Percentiles rank a stretch among this genome's conserved stretches.
phyloP scores from a whole-genome alignment of 2,329 filamentous ascomycete species.

The Penicillium oxalicum region DNA sequence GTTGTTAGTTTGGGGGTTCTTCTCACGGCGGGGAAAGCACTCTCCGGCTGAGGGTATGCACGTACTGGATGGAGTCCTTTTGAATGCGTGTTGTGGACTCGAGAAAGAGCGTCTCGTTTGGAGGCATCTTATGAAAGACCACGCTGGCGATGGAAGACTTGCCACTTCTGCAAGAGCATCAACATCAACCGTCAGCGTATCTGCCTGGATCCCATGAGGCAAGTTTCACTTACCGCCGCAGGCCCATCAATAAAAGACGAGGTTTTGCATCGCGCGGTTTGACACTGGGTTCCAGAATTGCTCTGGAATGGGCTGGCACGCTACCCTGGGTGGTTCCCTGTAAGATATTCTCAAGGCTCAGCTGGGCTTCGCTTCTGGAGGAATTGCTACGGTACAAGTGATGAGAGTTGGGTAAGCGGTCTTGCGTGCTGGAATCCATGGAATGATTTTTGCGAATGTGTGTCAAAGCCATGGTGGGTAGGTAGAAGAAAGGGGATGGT shows the following conservation, averaged over 20 bases:
- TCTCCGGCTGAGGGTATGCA: slow-evolving; percentile 10
- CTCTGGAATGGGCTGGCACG: slow-evolving; percentile 23
- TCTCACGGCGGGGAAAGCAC: not conserved
- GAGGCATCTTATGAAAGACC: slow-evolving; percentile 97
- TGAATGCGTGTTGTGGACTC: slow-evolving; percentile 93
- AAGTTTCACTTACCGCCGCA: slow-evolving; percentile 64
- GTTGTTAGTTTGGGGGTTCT: not conserved
- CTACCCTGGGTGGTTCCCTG: slow-evolving; percentile 27
- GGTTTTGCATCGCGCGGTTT: slow-evolving; percentile 63
- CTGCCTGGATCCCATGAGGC: not conserved
- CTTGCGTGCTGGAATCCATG: slow-evolving; percentile 1
- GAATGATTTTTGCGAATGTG: slow-evolving; percentile 14
- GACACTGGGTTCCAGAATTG: slow-evolving; percentile 25
- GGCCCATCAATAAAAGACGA: slow-evolving; percentile 85
- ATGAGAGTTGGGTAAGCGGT: not conserved
- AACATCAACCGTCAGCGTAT: slow-evolving; percentile 2
- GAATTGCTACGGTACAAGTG: not conserved
- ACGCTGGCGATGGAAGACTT: slow-evolving; percentile 98
- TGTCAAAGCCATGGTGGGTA: slow-evolving; percentile 12
- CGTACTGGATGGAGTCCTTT: slow-evolving; percentile 91
- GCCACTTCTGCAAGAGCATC: slow-evolving; percentile 62
- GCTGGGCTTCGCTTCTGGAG: slow-evolving; percentile 27
- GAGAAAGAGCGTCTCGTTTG: slow-evolving; percentile 90
- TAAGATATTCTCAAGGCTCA: slow-evolving; percentile 31
- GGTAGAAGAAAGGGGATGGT: not conserved